A percentile compares a stretch with the other conserved stretches of the same genome.
Evolutionary conservation across 139 green algal species (phyloP).

Genomic region (Chlorella sp.): DNA sequence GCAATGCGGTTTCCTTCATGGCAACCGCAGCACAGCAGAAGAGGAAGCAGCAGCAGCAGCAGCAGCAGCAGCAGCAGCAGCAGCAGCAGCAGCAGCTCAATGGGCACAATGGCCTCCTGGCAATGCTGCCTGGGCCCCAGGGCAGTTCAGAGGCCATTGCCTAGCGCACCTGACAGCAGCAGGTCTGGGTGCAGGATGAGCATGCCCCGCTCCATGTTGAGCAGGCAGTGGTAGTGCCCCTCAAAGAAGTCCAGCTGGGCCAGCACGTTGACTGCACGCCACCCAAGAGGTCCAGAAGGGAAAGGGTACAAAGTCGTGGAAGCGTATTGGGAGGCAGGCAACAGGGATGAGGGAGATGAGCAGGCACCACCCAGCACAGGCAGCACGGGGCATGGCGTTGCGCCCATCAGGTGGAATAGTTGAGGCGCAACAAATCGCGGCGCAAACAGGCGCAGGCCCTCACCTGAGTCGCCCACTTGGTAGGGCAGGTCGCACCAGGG

Average conservation of each 20-base stretch:
- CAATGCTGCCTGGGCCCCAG: too few relatives aligned
- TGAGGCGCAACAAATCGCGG: neutral
- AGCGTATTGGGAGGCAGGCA: neutral
- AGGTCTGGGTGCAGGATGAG: slow-evolving; percentile 83
- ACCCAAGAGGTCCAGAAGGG: neutral
- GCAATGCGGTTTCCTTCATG: too few relatives aligned
- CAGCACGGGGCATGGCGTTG: neutral
- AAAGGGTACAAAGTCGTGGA: neutral
- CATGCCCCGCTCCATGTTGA: slow-evolving; percentile 49
- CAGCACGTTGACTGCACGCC: slow-evolving; percentile 66
- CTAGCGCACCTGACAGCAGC: slow-evolving; percentile 69
- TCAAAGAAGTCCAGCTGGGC: slow-evolving; percentile 31
- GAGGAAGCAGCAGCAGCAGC: too few relatives aligned
- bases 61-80: too few relatives aligned
- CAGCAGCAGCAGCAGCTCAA: too few relatives aligned
- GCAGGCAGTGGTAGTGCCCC: slow-evolving; percentile 36
- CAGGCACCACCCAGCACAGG: neutral
- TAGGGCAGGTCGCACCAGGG: slow-evolving; percentile 65
- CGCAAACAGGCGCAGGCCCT: neutral
- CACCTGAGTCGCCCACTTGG: slow-evolving; percentile 54
- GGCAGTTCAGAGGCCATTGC: too few relatives aligned
- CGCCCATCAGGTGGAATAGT: too few relatives aligned
- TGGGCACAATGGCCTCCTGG: too few relatives aligned
- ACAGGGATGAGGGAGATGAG: neutral
- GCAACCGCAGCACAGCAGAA: too few relatives aligned